phyloP scores from a whole-genome alignment of 495 filamentous ascomycete species.

The Talaromyces stipitatus region DNA sequence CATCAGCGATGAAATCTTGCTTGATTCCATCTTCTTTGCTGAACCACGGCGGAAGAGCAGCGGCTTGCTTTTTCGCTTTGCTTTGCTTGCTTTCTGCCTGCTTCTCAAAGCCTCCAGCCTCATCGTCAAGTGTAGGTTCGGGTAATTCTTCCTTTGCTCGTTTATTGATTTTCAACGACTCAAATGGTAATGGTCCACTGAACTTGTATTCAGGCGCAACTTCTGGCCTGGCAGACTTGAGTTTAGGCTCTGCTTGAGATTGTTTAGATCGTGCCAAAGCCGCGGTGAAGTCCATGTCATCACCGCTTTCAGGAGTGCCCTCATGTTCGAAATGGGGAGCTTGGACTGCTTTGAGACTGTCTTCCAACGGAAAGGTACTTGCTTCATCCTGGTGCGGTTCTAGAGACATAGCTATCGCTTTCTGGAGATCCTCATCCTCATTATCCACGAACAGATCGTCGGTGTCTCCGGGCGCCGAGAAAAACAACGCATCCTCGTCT shows the following conservation, averaged over 20 bases:
- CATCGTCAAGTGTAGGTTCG: slow-evolving; percentile 34
- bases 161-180: slow-evolving; percentile 66
- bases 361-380: neutral
- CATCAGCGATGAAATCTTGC: slow-evolving; percentile 28
- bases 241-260: slow-evolving; percentile 17
- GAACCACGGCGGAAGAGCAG: slow-evolving; percentile 85
- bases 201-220: slow-evolving; percentile 25
- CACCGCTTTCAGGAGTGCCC: slow-evolving; percentile 25
- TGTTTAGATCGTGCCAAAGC: slow-evolving; percentile 35
- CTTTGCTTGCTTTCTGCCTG: slow-evolving; percentile 17
- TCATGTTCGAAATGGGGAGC: slow-evolving; percentile 5
- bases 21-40: slow-evolving; percentile 21
- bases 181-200: slow-evolving; percentile 81
- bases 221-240: slow-evolving; percentile 1
- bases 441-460: slow-evolving; percentile 37
- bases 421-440: slow-evolving; percentile 70
- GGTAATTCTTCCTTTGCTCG: slow-evolving; percentile 45
- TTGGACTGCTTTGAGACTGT: neutral
- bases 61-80: slow-evolving; percentile 42
- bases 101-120: slow-evolving; percentile 64
- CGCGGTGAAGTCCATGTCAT: slow-evolving; percentile 36
- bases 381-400: slow-evolving; percentile 10
- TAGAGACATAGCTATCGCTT: slow-evolving; percentile 79
- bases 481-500: slow-evolving; percentile 56
- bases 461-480: slow-evolving; percentile 39